phyloP scores from a whole-genome alignment of 2,329 filamentous ascomycete species.

The Stagonosporopsis chrysanthemi region DNA sequence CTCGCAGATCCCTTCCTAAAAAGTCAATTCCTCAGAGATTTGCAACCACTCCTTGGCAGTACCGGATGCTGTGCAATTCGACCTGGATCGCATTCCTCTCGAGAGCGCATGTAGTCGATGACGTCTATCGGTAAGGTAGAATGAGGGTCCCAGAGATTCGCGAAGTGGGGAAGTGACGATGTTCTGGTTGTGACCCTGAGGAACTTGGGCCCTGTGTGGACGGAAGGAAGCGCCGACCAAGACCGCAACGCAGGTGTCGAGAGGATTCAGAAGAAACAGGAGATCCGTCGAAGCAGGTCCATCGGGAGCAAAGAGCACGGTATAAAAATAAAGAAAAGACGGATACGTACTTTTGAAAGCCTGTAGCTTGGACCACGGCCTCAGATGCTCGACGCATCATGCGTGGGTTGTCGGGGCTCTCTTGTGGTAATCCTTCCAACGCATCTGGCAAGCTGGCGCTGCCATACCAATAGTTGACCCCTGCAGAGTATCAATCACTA shows the following conservation, averaged over 20 bases:
- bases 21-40: slow-evolving; percentile 28
- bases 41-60: slow-evolving; percentile 27
- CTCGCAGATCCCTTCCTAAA: slow-evolving; percentile 32
- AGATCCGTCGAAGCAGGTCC: neutral
- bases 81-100: slow-evolving; percentile 11
- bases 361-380: slow-evolving; percentile 37
- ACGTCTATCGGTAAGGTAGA: neutral
- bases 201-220: slow-evolving; percentile 4
- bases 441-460: slow-evolving; percentile 40
- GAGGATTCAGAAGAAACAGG: neutral
- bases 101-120: neutral
- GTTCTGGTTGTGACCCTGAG: neutral
- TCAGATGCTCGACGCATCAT: slow-evolving; percentile 46
- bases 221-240: slow-evolving; percentile 5
- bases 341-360: slow-evolving; percentile 41
- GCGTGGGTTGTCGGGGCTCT: slow-evolving; percentile 31
- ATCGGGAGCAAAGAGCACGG: neutral
- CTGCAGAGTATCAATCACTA: slow-evolving; percentile 29
- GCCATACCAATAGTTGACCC: slow-evolving; percentile 46
- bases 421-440: slow-evolving; percentile 36
- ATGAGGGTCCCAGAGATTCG: neutral
- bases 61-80: slow-evolving; percentile 22
- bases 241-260: slow-evolving; percentile 7
- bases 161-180: neutral
- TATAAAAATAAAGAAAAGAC: neutral